Percentiles rank a stretch among this genome's conserved stretches.
Conservation (phyloP, 2,329 filamentous ascomycete species). For the Fonsecaea nubica region DNA sequence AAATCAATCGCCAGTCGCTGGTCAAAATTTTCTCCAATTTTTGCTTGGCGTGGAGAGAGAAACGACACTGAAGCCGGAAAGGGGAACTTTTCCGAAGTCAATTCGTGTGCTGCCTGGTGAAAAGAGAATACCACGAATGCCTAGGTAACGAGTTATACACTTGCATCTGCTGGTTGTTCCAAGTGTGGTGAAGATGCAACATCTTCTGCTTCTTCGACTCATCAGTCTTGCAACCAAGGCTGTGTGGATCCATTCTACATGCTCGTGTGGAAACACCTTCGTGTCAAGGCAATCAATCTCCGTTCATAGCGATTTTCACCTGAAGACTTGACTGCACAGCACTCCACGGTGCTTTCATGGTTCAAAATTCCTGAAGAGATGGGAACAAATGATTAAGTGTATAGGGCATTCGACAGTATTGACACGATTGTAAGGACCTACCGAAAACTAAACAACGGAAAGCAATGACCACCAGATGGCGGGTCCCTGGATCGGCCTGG, state of each 20-base stretch:
- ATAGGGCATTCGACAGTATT: not conserved
- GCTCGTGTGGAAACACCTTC: not conserved
- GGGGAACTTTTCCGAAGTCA: not conserved
- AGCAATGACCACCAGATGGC: not conserved
- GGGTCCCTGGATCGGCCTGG: not conserved
- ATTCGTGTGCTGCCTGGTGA: too few species aligned
- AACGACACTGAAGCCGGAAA: not conserved
- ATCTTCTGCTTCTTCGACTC: not conserved
- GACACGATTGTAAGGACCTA: not conserved
- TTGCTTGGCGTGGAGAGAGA: conserved; percentile 8
- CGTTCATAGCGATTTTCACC: not conserved
- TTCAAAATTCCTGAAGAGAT: not conserved
- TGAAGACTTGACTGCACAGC: not conserved
- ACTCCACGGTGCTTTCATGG: not conserved
- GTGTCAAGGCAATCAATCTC: not conserved
- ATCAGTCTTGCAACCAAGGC: not conserved
- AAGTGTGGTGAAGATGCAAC: not conserved
- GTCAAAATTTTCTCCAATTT: conserved; percentile 27
- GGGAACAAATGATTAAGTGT: not conserved
- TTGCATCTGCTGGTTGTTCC: too few species aligned
- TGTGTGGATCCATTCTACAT: not conserved
- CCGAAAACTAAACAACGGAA: not conserved
- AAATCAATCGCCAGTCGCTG: not conserved
- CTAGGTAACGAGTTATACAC: too few species aligned
- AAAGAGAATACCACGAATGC: too few species aligned